Conservation (phyloP, 495 filamentous ascomycete genomes). For the Usnea hakonensis region DNA sequence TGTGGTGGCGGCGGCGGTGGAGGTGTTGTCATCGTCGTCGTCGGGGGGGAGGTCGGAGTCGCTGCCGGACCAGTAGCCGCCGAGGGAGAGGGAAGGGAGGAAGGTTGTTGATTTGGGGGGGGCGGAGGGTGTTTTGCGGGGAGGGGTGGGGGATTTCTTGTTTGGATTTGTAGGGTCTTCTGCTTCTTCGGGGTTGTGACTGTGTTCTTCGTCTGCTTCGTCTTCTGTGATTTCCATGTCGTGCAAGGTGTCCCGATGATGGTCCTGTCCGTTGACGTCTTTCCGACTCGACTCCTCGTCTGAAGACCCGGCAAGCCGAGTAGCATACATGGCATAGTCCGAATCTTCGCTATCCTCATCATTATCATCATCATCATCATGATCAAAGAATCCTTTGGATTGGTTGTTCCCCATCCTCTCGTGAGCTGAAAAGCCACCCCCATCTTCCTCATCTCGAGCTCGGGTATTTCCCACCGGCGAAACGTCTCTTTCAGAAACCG, state of each 20-base stretch:
- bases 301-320: constrained; percentile 48
- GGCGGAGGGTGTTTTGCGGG: constrained; percentile 5
- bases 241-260: constrained; percentile 14
- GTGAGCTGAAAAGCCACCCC: background rate
- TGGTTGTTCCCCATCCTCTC: background rate
- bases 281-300: constrained; percentile 39
- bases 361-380: constrained; percentile 6
- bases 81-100: constrained; percentile 76
- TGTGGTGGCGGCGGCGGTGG: background rate
- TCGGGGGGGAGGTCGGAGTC: constrained; percentile 51
- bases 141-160: background rate
- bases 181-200: background rate
- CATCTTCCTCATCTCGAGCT: background rate
- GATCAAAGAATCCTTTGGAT: too few species aligned
- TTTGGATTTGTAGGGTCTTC: background rate
- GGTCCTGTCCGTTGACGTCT: constrained; percentile 33
- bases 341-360: constrained; percentile 39
- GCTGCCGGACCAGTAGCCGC: constrained; percentile 87
- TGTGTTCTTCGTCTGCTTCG: constrained; percentile 3
- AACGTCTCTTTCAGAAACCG: background rate
- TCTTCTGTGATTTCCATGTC: constrained; percentile 13
- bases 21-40: constrained; percentile 19
- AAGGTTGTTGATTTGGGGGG: constrained; percentile 60
- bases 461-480: background rate
- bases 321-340: constrained; percentile 44